Evolutionary conservation across 2,329 filamentous ascomycete genomes (phyloP).

Genomic region (Neonectria punicea): DNA sequence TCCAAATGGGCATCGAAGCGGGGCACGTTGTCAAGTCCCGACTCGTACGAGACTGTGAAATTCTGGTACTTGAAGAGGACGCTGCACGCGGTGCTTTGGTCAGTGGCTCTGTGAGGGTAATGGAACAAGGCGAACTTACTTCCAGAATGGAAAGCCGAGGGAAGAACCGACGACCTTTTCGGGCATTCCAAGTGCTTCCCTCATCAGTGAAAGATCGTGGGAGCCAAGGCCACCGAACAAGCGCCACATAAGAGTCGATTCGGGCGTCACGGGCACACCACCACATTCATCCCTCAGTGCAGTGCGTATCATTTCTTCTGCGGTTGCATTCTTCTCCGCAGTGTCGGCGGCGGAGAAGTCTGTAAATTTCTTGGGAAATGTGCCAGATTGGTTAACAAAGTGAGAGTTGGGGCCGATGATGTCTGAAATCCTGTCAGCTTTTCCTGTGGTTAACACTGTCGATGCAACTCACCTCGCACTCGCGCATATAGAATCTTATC

Average conservation of each 20-base stretch:
- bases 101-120: background rate
- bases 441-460: too few species aligned
- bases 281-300: background rate
- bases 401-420: background rate
- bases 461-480: constrained; percentile 39
- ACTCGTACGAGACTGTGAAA: constrained; percentile 68
- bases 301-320: background rate
- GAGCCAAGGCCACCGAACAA: constrained; percentile 19
- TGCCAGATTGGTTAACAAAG: constrained; percentile 15
- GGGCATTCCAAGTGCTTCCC: constrained; percentile 36
- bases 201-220: constrained; percentile 34
- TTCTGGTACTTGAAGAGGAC: constrained; percentile 56
- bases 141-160: constrained; percentile 37
- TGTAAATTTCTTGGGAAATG: constrained; percentile 26
- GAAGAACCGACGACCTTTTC: constrained; percentile 39
- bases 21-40: constrained; percentile 52
- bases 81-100: constrained; percentile 39
- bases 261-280: background rate
- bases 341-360: background rate
- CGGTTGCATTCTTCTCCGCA: background rate
- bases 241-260: background rate
- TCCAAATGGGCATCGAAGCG: background rate
- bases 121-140: background rate
- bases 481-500: constrained; percentile 65
- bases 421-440: background rate